These are phyloP conservation scores for Paecilomyces dactylethromorphus DNA, from an alignment of 2,329 filamentous ascomycete species.

Conservation along the genomic window DNA sequence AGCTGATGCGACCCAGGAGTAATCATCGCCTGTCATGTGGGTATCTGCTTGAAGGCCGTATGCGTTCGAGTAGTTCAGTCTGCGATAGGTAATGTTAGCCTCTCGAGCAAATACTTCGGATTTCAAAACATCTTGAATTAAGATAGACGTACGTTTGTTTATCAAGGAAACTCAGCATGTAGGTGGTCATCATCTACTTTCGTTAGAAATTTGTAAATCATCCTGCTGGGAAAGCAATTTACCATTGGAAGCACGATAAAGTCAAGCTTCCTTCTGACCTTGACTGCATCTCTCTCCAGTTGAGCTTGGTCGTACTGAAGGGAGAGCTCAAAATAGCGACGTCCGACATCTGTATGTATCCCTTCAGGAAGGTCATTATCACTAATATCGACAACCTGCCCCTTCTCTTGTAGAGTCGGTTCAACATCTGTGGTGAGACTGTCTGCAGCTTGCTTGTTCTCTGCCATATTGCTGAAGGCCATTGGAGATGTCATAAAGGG, in stretches of 20 bases:
- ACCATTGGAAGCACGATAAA: constrained; percentile 32
- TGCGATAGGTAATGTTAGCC: constrained; percentile 1
- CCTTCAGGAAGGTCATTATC: neutral
- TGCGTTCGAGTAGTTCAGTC: constrained; percentile 34
- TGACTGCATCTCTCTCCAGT: constrained; percentile 23
- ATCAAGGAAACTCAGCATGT: constrained; percentile 29
- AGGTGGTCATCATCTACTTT: constrained; percentile 28
- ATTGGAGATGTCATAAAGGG: neutral
- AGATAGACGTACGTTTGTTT: constrained; percentile 13
- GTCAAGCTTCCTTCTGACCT: constrained; percentile 30
- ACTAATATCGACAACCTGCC: neutral
- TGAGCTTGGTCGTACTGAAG: constrained; percentile 29
- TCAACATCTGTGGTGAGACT: neutral
- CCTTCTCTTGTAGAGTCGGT: neutral
- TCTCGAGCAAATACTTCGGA: neutral
- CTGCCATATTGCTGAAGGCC: neutral
- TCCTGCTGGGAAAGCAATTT: neutral
- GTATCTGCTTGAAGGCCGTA: constrained; percentile 39
- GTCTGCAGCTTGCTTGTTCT: neutral
- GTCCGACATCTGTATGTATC: constrained; percentile 1
- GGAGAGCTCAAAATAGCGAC: constrained; percentile 19
- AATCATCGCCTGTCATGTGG: constrained; percentile 34
- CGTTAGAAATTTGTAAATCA: neutral
- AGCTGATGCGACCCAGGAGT: constrained; percentile 41
- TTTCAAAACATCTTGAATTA: neutral